Evolutionary conservation across 805 yeast genomes (phyloP).

Genomic region (Metschnikowia drakensbergensis): DNA sequence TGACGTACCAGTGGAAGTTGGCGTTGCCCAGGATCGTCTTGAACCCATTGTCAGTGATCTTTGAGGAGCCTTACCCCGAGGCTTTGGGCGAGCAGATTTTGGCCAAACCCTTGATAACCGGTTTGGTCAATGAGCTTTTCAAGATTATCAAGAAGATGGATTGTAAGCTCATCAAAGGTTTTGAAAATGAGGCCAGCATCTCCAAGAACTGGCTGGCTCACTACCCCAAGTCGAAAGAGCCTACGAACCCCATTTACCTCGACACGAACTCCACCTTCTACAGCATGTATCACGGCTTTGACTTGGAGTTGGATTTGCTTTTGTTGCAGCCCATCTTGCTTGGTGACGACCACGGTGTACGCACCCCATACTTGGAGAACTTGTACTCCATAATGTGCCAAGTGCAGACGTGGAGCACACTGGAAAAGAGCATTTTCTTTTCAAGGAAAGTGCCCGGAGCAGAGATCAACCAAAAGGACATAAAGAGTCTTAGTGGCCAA

Average conservation of each 20-base stretch:
- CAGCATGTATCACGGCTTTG: constrained; percentile 51
- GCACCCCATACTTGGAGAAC: constrained; percentile 88
- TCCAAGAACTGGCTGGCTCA: constrained; percentile 49
- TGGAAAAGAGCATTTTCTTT: constrained; percentile 28
- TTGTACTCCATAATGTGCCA: constrained; percentile 76
- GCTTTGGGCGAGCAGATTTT: constrained; percentile 61
- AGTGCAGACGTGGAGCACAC: constrained; percentile 44
- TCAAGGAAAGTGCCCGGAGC: constrained; percentile 22
- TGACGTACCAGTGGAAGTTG: constrained; percentile 79
- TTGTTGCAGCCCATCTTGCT: constrained; percentile 81
- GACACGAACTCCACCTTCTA: constrained; percentile 54
- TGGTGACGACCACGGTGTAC: constrained; percentile 83
- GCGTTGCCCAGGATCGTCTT: constrained; percentile 76
- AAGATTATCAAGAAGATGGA: constrained; percentile 76
- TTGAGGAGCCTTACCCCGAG: constrained; percentile 66
- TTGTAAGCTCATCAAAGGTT: constrained; percentile 64
- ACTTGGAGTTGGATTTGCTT: constrained; percentile 67
- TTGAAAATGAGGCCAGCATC: constrained; percentile 61
- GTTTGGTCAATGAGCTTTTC: constrained; percentile 70
- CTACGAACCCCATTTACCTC: constrained; percentile 18
- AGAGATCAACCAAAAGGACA: constrained; percentile 19
- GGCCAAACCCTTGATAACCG: constrained; percentile 81
- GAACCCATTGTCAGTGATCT: constrained; percentile 68
- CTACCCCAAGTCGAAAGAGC: constrained; percentile 32
- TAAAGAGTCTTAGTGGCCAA: constrained; percentile 21